Percentiles rank a stretch among this genome's conserved stretches.
These are phyloP conservation scores for Sphaerostilbella broomeana DNA, from an alignment of 2,329 filamentous ascomycete genomes.

Conservation along the genomic window DNA sequence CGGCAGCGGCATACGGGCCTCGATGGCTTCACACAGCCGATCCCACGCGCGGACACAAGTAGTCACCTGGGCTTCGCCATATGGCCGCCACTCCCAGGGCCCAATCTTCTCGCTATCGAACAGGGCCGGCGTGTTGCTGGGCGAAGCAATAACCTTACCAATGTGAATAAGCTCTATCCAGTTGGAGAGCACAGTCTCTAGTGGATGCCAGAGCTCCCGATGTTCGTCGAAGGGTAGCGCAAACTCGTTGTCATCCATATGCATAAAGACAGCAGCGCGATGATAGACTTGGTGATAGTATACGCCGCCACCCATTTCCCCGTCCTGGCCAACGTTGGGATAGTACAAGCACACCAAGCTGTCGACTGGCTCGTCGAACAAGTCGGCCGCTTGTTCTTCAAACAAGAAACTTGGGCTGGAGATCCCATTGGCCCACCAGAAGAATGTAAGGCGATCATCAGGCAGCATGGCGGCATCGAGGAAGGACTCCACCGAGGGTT, in stretches of 20 bases:
- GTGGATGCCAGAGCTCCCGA: constrained; percentile 19
- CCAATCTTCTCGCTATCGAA: constrained; percentile 18
- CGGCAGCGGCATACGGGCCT: not conserved
- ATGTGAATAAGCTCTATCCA: constrained; percentile 22
- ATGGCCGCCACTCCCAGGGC: constrained; percentile 22
- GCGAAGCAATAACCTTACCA: constrained; percentile 21
- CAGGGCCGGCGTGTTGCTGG: constrained; percentile 13
- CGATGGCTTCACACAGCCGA: constrained; percentile 16
- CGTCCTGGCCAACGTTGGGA: constrained; percentile 16
- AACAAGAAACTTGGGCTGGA: constrained; percentile 15
- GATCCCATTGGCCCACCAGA: not conserved
- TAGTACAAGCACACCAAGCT: constrained; percentile 21
- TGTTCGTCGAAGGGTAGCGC: constrained; percentile 18
- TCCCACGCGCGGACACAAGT: constrained; percentile 20
- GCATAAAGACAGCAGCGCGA: constrained; percentile 19
- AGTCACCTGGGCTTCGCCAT: constrained; percentile 23
- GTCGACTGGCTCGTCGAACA: constrained; percentile 19
- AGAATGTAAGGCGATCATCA: constrained; percentile 1
- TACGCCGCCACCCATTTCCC: constrained; percentile 20
- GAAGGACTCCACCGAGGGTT: constrained; percentile 1
- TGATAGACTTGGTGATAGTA: constrained; percentile 24
- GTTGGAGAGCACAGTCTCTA: constrained; percentile 23
- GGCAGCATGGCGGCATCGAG: constrained; percentile 2
- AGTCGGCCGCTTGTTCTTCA: constrained; percentile 17
- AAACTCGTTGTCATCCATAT: constrained; percentile 18